Conservation (phyloP, 108 stramenopile species). For the Cyclostephanos tholiformis region DNA sequence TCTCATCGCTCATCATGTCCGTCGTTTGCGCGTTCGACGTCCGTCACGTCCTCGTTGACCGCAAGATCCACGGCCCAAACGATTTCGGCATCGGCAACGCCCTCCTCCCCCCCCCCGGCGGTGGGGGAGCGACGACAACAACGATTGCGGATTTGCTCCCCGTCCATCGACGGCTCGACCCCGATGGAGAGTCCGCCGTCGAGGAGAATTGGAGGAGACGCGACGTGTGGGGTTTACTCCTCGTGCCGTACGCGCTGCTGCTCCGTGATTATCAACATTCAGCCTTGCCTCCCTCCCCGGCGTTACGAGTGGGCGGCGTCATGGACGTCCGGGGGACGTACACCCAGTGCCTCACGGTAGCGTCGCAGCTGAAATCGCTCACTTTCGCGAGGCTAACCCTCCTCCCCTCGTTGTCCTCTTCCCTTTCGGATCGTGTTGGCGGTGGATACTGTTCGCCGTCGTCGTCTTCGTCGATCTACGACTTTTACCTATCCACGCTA, state of each 20-base stretch:
- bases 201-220: conserved; percentile 61
- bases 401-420: conserved; percentile 56
- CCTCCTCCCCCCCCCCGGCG: conserved; percentile 50
- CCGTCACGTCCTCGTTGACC: conserved; percentile 59
- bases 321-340: conserved; percentile 49
- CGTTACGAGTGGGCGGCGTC: conserved; percentile 24
- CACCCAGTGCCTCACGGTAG: conserved; percentile 54
- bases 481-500: conserved; percentile 74
- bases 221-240: conserved; percentile 76
- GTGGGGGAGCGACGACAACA: conserved; percentile 15
- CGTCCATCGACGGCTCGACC: conserved; percentile 59
- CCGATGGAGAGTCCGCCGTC: conserved; percentile 27
- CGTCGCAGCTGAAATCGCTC: conserved; percentile 66
- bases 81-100: conserved; percentile 69
- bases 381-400: conserved; percentile 72
- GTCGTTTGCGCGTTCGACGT: conserved; percentile 70
- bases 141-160: conserved; percentile 29
- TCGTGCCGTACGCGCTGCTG: conserved; percentile 64
- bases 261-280: conserved; percentile 35
- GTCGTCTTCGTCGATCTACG: conserved; percentile 30
- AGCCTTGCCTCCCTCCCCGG: conserved; percentile 51
- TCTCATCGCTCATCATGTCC: conserved; percentile 57
- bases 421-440: conserved; percentile 12
- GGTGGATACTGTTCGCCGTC: conserved; percentile 11
- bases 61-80: conserved; percentile 60